A percentile compares a stretch with the other conserved stretches of the same genome.
phyloP scores from a whole-genome alignment of 345 rosid genomes.

The Brassica incana region DNA sequence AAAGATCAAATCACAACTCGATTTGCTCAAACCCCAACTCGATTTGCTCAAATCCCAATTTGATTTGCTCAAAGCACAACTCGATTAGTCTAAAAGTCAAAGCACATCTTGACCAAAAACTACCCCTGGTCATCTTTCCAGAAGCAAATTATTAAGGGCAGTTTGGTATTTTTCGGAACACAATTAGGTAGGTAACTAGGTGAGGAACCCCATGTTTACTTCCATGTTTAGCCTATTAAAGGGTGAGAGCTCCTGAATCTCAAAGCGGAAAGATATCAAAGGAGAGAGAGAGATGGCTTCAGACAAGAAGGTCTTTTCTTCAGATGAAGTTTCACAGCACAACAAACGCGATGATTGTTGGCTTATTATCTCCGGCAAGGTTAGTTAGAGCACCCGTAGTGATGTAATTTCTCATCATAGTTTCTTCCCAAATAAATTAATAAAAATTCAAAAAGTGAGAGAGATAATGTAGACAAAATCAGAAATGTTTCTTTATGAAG shows the following conservation, averaged over 20 bases:
- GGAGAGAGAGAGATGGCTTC: slow-evolving; percentile 59
- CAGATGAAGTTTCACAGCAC: slow-evolving; percentile 79
- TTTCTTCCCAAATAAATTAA: no score
- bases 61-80: not conserved
- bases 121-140: slow-evolving; percentile 13
- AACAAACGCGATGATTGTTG: slow-evolving; percentile 83
- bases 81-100: slow-evolving; percentile 5
- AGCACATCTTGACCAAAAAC: slow-evolving; percentile 21
- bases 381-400: slow-evolving; percentile 29
- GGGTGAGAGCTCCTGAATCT: slow-evolving; percentile 17
- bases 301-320: slow-evolving; percentile 49
- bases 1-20: not conserved
- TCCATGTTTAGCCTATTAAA: not conserved
- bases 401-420: no score
- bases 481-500: no score
- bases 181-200: slow-evolving; percentile 17
- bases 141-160: not conserved
- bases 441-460: no score
- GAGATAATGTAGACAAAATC: no score
- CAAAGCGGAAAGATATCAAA: not conserved
- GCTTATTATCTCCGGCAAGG: slow-evolving; percentile 88
- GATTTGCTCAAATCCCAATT: not conserved
- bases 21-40: not conserved
- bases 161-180: not conserved
- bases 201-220: not conserved